phyloP scores from a whole-genome alignment of 345 rosid genomes.

The Aquilaria yunnanensis region DNA sequence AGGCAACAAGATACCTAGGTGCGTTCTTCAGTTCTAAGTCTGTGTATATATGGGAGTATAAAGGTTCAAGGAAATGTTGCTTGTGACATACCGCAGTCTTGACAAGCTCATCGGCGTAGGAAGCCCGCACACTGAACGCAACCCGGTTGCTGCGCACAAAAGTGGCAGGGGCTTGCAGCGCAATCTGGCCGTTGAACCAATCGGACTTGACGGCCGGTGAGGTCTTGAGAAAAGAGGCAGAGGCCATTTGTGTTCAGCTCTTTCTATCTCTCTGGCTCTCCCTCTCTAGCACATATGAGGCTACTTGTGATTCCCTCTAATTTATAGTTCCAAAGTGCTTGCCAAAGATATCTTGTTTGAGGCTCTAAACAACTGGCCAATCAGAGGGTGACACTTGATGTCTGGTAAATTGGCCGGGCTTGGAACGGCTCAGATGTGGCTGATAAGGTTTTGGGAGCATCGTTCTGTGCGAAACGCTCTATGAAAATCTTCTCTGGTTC shows the following conservation, averaged over 20 bases:
- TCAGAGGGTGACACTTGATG: slow-evolving; percentile 14
- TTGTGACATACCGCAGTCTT: slow-evolving; percentile 22
- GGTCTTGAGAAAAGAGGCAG: slow-evolving; percentile 21
- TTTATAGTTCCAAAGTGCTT: slow-evolving; percentile 12
- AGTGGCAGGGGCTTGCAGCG: slow-evolving; percentile 9
- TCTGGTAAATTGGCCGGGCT: slow-evolving; percentile 10
- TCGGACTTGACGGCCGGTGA: slow-evolving; percentile 21
- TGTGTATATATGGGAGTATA: no score
- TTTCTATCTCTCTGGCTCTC: background rate
- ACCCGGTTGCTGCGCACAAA: background rate
- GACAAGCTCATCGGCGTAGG: slow-evolving; percentile 30
- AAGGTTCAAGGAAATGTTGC: no score
- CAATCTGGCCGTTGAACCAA: slow-evolving; percentile 19
- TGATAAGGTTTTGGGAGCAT: background rate
- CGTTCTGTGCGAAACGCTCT: background rate
- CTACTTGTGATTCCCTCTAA: slow-evolving; percentile 7
- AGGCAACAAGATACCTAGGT: no score
- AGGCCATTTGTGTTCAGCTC: slow-evolving; percentile 9
- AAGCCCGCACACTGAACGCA: slow-evolving; percentile 15
- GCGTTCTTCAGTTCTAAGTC: no score
- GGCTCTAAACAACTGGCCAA: slow-evolving; percentile 25
- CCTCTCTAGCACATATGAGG: background rate
- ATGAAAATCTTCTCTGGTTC: background rate
- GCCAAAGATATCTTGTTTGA: slow-evolving; percentile 21
- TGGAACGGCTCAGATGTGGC: background rate